Percentiles rank a stretch among this genome's conserved stretches.
Conservation (phyloP, 2,329 filamentous ascomycete genomes). For the Fusarium paranaense region DNA sequence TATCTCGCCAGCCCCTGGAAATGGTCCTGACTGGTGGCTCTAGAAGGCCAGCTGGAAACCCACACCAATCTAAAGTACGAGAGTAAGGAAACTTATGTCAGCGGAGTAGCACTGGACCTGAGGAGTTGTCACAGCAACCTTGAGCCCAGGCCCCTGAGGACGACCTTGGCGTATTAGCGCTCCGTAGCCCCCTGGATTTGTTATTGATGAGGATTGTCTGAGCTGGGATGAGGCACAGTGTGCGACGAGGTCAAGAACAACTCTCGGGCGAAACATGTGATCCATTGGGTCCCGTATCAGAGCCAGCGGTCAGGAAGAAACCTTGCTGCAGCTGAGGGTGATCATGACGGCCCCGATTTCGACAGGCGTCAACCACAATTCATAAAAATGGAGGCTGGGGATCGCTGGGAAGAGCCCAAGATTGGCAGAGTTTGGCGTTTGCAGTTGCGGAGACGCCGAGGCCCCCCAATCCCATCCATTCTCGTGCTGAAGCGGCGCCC, state of each 20-base stretch:
- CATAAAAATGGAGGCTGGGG: slow-evolving; percentile 26
- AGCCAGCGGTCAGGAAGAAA: slow-evolving; percentile 15
- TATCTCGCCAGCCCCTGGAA: slow-evolving; percentile 17
- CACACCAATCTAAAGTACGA: slow-evolving; percentile 25
- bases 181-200: slow-evolving; percentile 7
- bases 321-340: slow-evolving; percentile 26
- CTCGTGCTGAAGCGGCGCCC: slow-evolving; percentile 18
- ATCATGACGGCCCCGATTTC: slow-evolving; percentile 12
- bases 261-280: slow-evolving; percentile 16
- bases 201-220: slow-evolving; percentile 19
- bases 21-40: slow-evolving; percentile 18
- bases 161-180: slow-evolving; percentile 30
- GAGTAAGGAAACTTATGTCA: slow-evolving; percentile 15
- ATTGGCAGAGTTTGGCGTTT: slow-evolving; percentile 28
- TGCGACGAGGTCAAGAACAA: slow-evolving; percentile 4
- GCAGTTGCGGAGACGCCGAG: slow-evolving; percentile 30
- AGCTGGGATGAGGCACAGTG: slow-evolving; percentile 17
- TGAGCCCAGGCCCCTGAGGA: slow-evolving; percentile 28
- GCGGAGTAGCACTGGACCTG: slow-evolving; percentile 24
- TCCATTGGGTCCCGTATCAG: slow-evolving; percentile 22
- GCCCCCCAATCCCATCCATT: slow-evolving; percentile 14
- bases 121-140: slow-evolving; percentile 44
- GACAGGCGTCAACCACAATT: slow-evolving; percentile 13
- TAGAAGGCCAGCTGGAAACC: slow-evolving; percentile 13
- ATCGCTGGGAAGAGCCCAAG: slow-evolving; percentile 10